These are phyloP conservation scores for Saccharomycopsis malanga DNA, from an alignment of 805 yeast species.

Conservation along the genomic window DNA sequence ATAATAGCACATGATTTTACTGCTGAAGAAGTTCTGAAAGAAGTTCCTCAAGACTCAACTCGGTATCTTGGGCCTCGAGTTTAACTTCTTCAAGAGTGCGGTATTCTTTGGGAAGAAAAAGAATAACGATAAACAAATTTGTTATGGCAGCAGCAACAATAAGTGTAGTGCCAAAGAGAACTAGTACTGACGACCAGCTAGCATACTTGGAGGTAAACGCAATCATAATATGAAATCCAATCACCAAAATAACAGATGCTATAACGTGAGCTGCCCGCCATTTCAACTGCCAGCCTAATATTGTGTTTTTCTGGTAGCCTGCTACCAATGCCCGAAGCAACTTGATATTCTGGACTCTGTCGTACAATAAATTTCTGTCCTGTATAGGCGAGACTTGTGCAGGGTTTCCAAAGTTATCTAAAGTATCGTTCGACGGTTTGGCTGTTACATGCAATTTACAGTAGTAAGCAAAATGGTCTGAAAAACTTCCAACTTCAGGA, in stretches of 20 bases:
- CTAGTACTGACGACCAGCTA: conserved; percentile 61
- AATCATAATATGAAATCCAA: conserved; percentile 49
- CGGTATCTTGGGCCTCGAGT: conserved; percentile 48
- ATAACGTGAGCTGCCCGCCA: conserved; percentile 66
- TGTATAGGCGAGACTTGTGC: conserved; percentile 4
- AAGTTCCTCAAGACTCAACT: conserved; percentile 6
- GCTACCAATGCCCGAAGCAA: conserved; percentile 43
- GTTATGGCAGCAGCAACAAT: conserved; percentile 60
- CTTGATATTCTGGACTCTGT: conserved; percentile 27
- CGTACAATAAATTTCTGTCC: conserved; percentile 7
- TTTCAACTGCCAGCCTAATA: conserved; percentile 38
- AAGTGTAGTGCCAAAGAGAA: conserved; percentile 48
- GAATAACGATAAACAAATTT: conserved; percentile 69
- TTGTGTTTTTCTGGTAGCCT: conserved; percentile 45
- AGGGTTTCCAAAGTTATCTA: conserved; percentile 1
- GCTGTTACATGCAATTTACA: conserved; percentile 33
- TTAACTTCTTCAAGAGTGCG: conserved; percentile 73
- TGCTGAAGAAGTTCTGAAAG: background rate
- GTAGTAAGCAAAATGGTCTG: conserved; percentile 88
- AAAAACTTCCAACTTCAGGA: conserved; percentile 65
- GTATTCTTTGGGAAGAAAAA: conserved; percentile 75
- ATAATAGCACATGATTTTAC: background rate
- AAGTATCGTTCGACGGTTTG: conserved; percentile 17
- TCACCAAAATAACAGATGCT: conserved; percentile 41
- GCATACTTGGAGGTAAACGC: conserved; percentile 50